Evolutionary conservation across 108 stramenopile genomes (phyloP).

Genomic region (Pseudonitzschia pungens): DNA sequence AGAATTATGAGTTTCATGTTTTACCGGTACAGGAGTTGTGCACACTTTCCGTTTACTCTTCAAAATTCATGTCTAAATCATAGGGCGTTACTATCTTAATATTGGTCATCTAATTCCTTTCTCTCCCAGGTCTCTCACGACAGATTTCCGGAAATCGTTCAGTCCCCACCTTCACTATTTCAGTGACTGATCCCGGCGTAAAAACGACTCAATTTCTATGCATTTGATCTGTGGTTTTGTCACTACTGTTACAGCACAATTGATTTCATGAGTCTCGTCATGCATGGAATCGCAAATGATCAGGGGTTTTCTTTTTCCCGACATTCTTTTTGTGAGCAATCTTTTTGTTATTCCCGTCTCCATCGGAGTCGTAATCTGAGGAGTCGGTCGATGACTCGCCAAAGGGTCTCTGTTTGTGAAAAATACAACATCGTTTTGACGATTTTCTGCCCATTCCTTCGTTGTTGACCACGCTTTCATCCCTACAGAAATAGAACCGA

Average conservation of each 20-base stretch:
- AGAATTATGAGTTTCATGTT: too few relatives aligned
- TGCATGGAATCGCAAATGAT: constrained; percentile 85
- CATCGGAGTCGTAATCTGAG: constrained; percentile 54
- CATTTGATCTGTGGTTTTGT: not conserved
- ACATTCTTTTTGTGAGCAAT: constrained; percentile 43
- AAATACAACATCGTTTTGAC: constrained; percentile 94
- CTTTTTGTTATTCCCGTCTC: constrained; percentile 21
- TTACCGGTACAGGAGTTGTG: too few relatives aligned
- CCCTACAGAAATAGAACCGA: constrained; percentile 35
- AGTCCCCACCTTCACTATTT: too few relatives aligned
- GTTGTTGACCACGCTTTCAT: constrained; percentile 86
- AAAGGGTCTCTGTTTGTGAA: constrained; percentile 90
- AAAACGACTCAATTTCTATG: too few relatives aligned
- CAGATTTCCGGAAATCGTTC: too few relatives aligned
- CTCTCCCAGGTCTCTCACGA: too few relatives aligned
- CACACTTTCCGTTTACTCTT: too few relatives aligned
- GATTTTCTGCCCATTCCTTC: constrained; percentile 92
- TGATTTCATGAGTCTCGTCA: constrained; percentile 12
- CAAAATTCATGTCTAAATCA: too few relatives aligned
- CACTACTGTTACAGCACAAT: too few relatives aligned
- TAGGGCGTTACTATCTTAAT: too few relatives aligned
- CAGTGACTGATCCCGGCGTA: too few relatives aligned
- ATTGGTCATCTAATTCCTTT: too few relatives aligned
- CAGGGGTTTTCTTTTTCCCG: constrained; percentile 61
- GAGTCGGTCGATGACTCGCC: constrained; percentile 89